Evolutionary conservation across 345 rosid genomes (phyloP).

Genomic region (Barbarea vulgaris): DNA sequence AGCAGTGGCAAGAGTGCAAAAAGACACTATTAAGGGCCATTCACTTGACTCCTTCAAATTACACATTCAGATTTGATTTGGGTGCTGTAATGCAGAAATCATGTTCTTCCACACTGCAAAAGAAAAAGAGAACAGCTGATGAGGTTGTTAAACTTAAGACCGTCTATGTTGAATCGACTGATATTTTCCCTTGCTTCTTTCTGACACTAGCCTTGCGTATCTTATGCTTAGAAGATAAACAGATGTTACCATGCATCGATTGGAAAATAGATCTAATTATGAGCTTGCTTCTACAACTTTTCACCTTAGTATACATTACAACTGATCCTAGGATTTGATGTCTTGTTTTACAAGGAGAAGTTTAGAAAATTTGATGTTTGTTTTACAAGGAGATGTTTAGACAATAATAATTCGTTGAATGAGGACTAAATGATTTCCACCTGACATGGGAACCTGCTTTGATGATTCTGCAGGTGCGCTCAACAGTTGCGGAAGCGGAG

Average conservation of each 20-base stretch:
- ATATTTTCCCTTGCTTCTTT: constrained; percentile 25
- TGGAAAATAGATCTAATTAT: not conserved
- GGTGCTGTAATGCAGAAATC: constrained; percentile 99
- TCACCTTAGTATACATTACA: constrained; percentile 14
- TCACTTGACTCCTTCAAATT: constrained; percentile 93
- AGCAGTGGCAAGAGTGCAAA: constrained; percentile 99
- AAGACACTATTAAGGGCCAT: constrained; percentile 88
- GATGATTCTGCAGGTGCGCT: constrained; percentile 67
- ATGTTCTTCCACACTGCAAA: constrained; percentile 93
- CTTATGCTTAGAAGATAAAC: not conserved
- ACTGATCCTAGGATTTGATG: constrained; percentile 10
- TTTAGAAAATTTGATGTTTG: not conserved
- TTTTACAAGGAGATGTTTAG: not conserved
- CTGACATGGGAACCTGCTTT: constrained; percentile 30
- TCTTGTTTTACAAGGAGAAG: not conserved
- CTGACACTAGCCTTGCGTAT: not conserved
- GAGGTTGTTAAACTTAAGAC: constrained; percentile 58
- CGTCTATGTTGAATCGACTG: not conserved
- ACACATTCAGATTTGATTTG: constrained; percentile 88
- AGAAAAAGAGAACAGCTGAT: constrained; percentile 85
- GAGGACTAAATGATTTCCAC: constrained; percentile 1
- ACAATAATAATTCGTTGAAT: not conserved
- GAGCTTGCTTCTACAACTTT: constrained; percentile 17
- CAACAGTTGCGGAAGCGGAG: constrained; percentile 90
- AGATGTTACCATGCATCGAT: not conserved